A percentile compares a stretch with the other conserved stretches of the same genome.
Conservation (phyloP, 2,329 filamentous ascomycete species). For the Fusarium sp. region DNA sequence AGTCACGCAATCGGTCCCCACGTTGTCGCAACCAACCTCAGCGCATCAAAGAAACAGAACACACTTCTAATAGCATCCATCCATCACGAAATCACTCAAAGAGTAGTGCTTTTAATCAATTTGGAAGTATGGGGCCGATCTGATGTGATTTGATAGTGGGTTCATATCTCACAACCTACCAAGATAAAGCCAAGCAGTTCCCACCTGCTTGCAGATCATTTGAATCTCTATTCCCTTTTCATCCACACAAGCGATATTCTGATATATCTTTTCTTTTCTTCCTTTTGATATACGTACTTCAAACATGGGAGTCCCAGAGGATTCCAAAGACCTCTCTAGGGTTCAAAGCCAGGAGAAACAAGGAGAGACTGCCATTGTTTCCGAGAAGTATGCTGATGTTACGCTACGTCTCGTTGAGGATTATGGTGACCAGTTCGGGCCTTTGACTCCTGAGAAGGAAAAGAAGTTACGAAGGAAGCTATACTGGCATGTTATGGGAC, state of each 20-base stretch:
- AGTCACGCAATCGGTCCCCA: constrained; percentile 38
- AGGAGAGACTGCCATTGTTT: constrained; percentile 12
- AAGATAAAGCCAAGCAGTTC: constrained; percentile 5
- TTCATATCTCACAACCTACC: neutral
- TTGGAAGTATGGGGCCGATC: neutral
- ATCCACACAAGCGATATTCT: neutral
- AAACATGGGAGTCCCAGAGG: neutral
- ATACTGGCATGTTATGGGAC: constrained; percentile 11
- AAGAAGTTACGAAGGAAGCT: constrained; percentile 16
- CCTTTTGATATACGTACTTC: neutral
- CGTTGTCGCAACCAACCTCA: constrained; percentile 25
- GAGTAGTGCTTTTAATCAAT: neutral
- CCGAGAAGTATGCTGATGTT: constrained; percentile 14
- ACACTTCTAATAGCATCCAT: too few species aligned
- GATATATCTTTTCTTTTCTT: neutral
- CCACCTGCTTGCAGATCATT: constrained; percentile 4
- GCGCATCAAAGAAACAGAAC: neutral
- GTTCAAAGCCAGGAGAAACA: neutral
- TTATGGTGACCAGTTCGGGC: constrained; percentile 1
- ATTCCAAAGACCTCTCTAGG: constrained; percentile 6
- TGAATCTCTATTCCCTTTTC: neutral
- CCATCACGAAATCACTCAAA: neutral
- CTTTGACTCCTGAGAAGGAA: constrained; percentile 7
- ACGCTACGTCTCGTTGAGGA: constrained; percentile 10
- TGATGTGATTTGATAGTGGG: constrained; percentile 11